These are phyloP conservation scores for Sporothrix curviconia DNA, from an alignment of 2,329 filamentous ascomycete species.

Conservation along the genomic window DNA sequence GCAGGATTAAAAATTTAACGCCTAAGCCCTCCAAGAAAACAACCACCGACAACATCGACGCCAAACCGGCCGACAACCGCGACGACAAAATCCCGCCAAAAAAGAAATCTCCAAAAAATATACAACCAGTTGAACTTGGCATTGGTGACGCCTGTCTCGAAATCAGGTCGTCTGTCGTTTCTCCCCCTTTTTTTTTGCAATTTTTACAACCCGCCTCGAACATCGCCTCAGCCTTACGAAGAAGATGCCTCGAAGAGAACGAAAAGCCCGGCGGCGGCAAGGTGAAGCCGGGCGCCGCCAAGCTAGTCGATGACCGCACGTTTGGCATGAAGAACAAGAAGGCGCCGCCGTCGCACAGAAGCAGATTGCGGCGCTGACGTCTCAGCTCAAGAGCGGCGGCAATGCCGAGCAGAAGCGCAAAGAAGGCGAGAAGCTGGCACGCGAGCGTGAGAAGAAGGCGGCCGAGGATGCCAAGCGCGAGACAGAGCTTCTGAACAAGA, in stretches of 20 bases:
- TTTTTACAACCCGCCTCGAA: background rate
- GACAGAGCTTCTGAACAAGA: slow-evolving; percentile 77
- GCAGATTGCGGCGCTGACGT: slow-evolving; percentile 76
- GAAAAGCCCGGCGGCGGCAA: slow-evolving; percentile 48
- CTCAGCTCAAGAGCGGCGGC: slow-evolving; percentile 66
- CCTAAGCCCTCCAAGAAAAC: background rate
- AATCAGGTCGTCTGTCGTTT: background rate
- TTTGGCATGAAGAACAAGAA: slow-evolving; percentile 99
- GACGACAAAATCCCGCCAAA: background rate
- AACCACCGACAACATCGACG: background rate
- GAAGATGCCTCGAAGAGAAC: slow-evolving; percentile 65
- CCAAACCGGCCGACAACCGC: background rate
- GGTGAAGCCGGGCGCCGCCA: slow-evolving; percentile 44
- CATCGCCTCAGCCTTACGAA: slow-evolving; percentile 20
- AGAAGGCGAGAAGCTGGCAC: slow-evolving; percentile 56
- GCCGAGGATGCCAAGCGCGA: slow-evolving; percentile 80
- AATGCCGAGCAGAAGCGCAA: slow-evolving; percentile 84
- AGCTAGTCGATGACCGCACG: slow-evolving; percentile 83
- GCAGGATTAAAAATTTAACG: slow-evolving; percentile 8
- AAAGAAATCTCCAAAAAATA: background rate
- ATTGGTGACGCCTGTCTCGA: no score
- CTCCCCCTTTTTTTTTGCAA: background rate
- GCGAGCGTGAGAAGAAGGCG: slow-evolving; percentile 84
- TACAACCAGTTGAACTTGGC: no score
- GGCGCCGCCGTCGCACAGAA: slow-evolving; percentile 82